phyloP scores from a whole-genome alignment of 345 rosid species.

The Moringa oleifera region DNA sequence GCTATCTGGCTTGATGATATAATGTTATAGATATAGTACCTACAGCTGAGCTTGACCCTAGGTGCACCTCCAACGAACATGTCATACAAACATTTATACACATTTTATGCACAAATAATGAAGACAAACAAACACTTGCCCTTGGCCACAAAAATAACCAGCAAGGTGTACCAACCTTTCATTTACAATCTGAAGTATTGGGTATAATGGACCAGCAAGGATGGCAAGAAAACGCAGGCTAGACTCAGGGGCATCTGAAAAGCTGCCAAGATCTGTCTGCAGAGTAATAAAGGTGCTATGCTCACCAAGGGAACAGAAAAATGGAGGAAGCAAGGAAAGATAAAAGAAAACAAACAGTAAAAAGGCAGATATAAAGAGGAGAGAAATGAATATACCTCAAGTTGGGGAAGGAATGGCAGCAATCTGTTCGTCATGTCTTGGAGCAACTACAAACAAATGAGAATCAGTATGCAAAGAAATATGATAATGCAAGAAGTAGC shows the following conservation, averaged over 20 bases:
- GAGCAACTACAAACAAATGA: slow-evolving; percentile 57
- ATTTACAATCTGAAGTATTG: slow-evolving; percentile 57
- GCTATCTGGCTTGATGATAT: neutral
- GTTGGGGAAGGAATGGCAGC: slow-evolving; percentile 72
- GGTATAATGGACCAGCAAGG: slow-evolving; percentile 77
- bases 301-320: slow-evolving; percentile 7
- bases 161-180: slow-evolving; percentile 47
- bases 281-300: slow-evolving; percentile 9
- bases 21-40: neutral
- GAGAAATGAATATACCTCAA: slow-evolving; percentile 49
- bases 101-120: neutral
- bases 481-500: slow-evolving; percentile 13
- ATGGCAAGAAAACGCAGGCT: slow-evolving; percentile 62
- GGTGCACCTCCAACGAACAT: neutral
- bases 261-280: slow-evolving; percentile 58
- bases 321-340: slow-evolving; percentile 6
- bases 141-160: neutral
- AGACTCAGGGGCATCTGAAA: slow-evolving; percentile 55
- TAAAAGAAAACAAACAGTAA: slow-evolving; percentile 3
- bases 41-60: neutral
- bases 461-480: slow-evolving; percentile 35
- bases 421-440: slow-evolving; percentile 71
- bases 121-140: neutral
- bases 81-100: neutral
- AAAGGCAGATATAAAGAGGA: slow-evolving; percentile 2